Evolutionary conservation across 2,329 filamentous ascomycete genomes (phyloP).

Genomic region (Coleophoma crateriformis): DNA sequence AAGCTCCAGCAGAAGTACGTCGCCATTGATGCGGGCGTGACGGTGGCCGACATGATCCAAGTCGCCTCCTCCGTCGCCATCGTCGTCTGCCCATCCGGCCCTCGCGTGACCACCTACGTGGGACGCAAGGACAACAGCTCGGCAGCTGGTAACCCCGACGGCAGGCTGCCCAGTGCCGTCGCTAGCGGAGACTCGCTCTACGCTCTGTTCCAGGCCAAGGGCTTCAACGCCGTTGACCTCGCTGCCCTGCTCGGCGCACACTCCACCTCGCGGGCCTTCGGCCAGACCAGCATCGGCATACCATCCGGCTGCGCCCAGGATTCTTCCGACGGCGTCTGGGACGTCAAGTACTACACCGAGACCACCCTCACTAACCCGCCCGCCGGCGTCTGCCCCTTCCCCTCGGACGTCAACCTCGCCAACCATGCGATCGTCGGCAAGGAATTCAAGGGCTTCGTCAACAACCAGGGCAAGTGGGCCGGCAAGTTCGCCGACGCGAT

Average conservation of each 20-base stretch:
- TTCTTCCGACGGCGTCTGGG: constrained; percentile 29
- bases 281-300: constrained; percentile 15
- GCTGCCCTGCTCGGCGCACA: constrained; percentile 32
- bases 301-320: constrained; percentile 23
- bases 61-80: constrained; percentile 8
- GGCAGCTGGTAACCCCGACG: constrained; percentile 1
- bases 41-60: constrained; percentile 12
- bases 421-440: constrained; percentile 67
- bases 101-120: constrained; percentile 8
- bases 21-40: neutral
- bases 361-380: constrained; percentile 16
- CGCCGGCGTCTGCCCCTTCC: constrained; percentile 62
- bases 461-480: constrained; percentile 27
- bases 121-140: constrained; percentile 10
- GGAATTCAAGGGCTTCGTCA: constrained; percentile 28
- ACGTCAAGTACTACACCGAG: constrained; percentile 29
- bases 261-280: constrained; percentile 25
- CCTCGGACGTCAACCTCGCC: constrained; percentile 85
- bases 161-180: constrained; percentile 4
- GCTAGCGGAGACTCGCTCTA: constrained; percentile 13
- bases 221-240: constrained; percentile 29
- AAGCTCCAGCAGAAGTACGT: constrained; percentile 6
- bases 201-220: constrained; percentile 28
- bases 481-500: constrained; percentile 24
- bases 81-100: constrained; percentile 10